phyloP scores from a whole-genome alignment of 139 green algal species.

The Axilococcus clingmanii region DNA sequence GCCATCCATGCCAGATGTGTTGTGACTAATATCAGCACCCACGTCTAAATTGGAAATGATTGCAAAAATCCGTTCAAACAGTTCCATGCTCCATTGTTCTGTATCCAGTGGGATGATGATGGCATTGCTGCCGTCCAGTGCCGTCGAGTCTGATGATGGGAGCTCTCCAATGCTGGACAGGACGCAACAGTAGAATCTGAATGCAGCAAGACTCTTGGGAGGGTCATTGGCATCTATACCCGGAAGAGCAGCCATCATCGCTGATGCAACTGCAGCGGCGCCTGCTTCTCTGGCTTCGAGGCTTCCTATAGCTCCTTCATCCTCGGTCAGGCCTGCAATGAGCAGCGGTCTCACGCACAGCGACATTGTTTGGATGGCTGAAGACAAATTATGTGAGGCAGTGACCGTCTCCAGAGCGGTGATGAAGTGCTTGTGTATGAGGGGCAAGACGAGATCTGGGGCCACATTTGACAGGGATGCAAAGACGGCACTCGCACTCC shows the following conservation, averaged over 20 bases:
- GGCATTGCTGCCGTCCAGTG: not conserved
- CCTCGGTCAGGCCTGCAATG: slow-evolving; percentile 36
- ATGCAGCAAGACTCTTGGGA: slow-evolving; percentile 67
- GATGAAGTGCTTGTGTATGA: slow-evolving; percentile 63
- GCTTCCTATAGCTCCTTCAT: not conserved
- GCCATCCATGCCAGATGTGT: not conserved
- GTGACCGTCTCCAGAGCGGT: slow-evolving; percentile 57
- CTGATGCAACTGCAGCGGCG: slow-evolving; percentile 36
- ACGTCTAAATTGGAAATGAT: slow-evolving; percentile 66
- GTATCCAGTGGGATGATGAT: slow-evolving; percentile 5
- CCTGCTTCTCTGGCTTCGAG: slow-evolving; percentile 8
- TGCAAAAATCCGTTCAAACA: slow-evolving; percentile 55
- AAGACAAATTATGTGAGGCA: slow-evolving; percentile 20
- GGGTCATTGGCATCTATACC: slow-evolving; percentile 92
- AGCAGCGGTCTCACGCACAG: slow-evolving; percentile 71
- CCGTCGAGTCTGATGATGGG: slow-evolving; percentile 14
- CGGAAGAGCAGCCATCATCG: slow-evolving; percentile 72
- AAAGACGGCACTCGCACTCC: slow-evolving; percentile 32
- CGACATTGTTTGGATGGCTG: slow-evolving; percentile 46
- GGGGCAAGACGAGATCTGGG: slow-evolving; percentile 59
- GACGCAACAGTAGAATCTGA: slow-evolving; percentile 64
- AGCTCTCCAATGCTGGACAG: slow-evolving; percentile 31
- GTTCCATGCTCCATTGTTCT: slow-evolving; percentile 67
- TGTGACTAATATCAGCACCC: slow-evolving; percentile 18
- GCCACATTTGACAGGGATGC: slow-evolving; percentile 52